Base-by-base conservation (phyloP, 495 filamentous ascomycete genomes). In the Penicillium antarcticum region DNA sequence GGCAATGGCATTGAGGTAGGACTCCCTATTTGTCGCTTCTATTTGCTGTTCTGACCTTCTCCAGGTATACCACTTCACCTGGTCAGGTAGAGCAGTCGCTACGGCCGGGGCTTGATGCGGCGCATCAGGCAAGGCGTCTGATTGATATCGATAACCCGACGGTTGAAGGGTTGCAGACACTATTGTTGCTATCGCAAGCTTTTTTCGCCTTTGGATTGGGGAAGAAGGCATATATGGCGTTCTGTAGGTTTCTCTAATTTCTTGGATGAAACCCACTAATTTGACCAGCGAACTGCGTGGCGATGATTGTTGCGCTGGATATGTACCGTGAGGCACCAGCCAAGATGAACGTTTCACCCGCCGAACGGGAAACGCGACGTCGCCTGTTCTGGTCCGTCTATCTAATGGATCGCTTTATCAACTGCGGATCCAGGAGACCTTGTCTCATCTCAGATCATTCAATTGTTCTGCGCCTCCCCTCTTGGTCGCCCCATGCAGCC, bases 341-440 rank as follows among this genome's bases (percentile, higher is more conserved):
- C 32, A 77, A 79, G 38, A 60, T 78, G 18, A 79, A 79, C 23
- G 69, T 86, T 4, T 72, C 80, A 1, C 70, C 80, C 3, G 60
- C 77, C 9, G 89, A 92, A 54, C 79, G 84, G 42, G 89, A 95
- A 69, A 83, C 81, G 55, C 77, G 86, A 33, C 79, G 89, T 38
- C 76, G 84, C 19, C 66, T 95, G 16, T 95, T 95, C 62, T 95
- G 89, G 89, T 80, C 86, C 4, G 88, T 87, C 52, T 95, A 92
- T 57, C 72, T 91, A 16, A 83, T 92, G 69, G 89, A 95, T 64
- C 80, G 86, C 23, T 92, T 92, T 52, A 78, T 85, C 38, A 80
- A 85, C 1, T 87, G 86, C 56, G 89, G 89, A 14, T 92, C 88
- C 1, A 86, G 85, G 54, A 80, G 89, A 7, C 88, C 89, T 0